Evolutionary conservation across 2,329 filamentous ascomycete species (phyloP).

Genomic region (Tolypocladium album): DNA sequence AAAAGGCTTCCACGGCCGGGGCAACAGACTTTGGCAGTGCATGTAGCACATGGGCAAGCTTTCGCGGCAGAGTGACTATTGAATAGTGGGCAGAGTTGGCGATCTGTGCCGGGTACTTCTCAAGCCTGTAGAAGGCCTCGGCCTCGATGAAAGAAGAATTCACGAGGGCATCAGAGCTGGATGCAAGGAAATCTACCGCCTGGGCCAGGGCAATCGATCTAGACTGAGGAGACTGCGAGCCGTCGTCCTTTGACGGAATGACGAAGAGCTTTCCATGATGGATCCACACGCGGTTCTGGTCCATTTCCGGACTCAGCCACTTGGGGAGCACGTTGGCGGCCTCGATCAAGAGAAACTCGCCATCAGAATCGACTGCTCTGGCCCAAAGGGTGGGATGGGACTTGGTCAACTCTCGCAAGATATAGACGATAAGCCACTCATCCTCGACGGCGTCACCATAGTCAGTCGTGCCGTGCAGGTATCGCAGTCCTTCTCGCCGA

Average conservation of each 20-base stretch:
- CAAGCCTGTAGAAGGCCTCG: conserved; percentile 82
- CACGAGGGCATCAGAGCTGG: conserved; percentile 47
- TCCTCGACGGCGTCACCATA: conserved; percentile 94
- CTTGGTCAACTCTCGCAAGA: conserved; percentile 71
- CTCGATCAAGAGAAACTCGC: conserved; percentile 91
- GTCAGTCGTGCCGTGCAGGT: conserved; percentile 67
- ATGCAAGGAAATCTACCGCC: conserved; percentile 50
- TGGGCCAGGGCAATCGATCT: conserved; percentile 48
- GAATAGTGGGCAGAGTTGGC: conserved; percentile 65
- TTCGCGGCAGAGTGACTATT: conserved; percentile 65
- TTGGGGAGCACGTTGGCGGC: conserved; percentile 77
- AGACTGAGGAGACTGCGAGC: conserved; percentile 6
- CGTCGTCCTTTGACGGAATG: conserved; percentile 44
- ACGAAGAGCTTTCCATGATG: conserved; percentile 65
- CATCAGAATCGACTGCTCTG: conserved; percentile 75
- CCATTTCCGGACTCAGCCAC: conserved; percentile 88
- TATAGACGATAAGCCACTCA: conserved; percentile 92
- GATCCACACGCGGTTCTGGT: conserved; percentile 84
- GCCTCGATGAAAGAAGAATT: conserved; percentile 67
- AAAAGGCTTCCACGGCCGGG: conserved; percentile 82
- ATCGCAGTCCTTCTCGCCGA: conserved; percentile 24
- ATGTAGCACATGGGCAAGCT: conserved; percentile 70
- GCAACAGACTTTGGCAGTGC: conserved; percentile 65
- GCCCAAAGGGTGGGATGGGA: conserved; percentile 68
- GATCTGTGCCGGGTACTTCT: conserved; percentile 73